phyloP scores from a whole-genome alignment of 1,139 yeast genomes.

The Blastobotrys elegans region DNA sequence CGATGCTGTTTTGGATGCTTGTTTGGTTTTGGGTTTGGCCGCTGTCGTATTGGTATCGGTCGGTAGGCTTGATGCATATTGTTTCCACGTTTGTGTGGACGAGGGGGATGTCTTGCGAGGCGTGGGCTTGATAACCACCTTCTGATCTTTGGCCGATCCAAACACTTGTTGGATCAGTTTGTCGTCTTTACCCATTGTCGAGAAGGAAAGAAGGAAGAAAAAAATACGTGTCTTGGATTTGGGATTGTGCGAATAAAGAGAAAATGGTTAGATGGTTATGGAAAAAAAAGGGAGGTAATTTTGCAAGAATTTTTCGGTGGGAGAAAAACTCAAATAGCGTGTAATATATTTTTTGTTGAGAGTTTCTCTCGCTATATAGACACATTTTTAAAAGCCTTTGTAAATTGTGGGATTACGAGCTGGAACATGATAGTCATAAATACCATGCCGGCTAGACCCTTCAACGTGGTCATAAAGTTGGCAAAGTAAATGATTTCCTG shows the following conservation, averaged over 20 bases:
- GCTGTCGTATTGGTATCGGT: neutral
- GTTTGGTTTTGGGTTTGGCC: neutral
- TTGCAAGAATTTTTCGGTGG: too few species aligned
- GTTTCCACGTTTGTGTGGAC: conserved; percentile 7
- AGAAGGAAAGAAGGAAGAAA: neutral
- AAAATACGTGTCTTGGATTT: neutral
- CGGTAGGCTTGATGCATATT: conserved; percentile 5
- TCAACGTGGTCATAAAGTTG: conserved; percentile 2
- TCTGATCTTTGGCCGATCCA: conserved; percentile 7
- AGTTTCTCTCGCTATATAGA: too few species aligned
- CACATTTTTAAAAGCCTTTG: too few species aligned
- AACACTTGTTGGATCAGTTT: conserved; percentile 10
- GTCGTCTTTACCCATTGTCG: conserved; percentile 3
- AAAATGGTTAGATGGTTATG: too few species aligned
- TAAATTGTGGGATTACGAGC: neutral
- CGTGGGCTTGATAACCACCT: conserved; percentile 6
- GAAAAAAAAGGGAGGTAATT: too few species aligned
- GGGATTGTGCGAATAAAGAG: too few species aligned
- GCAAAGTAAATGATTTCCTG: neutral
- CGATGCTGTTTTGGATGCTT: neutral
- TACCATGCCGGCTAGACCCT: neutral
- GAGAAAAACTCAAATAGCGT: too few species aligned
- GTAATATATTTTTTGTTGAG: too few species aligned
- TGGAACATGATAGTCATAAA: conserved; percentile 2
- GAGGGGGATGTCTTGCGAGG: neutral